Conservation (phyloP, 208 protist species). For the Phytomonas serpens region DNA sequence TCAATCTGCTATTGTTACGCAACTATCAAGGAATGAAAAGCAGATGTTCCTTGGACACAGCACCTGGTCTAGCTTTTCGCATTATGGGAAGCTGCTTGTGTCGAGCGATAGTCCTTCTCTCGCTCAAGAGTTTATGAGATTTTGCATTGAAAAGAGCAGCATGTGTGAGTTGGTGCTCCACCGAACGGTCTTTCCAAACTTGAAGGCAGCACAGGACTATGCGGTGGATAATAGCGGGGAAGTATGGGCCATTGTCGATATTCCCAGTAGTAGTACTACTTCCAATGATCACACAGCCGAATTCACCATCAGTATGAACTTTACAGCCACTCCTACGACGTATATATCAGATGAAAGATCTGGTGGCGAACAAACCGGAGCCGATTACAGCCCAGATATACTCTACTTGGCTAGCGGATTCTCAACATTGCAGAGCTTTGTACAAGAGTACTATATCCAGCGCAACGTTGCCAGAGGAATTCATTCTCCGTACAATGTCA, state of each 20-base stretch:
- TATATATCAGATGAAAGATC: constrained; percentile 22
- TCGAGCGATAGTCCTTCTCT: constrained; percentile 26
- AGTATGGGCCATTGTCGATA: constrained; percentile 70
- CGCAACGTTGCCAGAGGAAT: constrained; percentile 7
- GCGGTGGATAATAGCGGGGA: constrained; percentile 30
- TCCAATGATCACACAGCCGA: constrained; percentile 9
- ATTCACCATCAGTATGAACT: constrained; percentile 88
- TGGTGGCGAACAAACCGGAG: constrained; percentile 31
- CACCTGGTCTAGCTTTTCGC: constrained; percentile 29
- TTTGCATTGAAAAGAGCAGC: constrained; percentile 28
- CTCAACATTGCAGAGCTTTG: constrained; percentile 65
- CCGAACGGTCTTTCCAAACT: constrained; percentile 23
- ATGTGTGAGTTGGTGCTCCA: constrained; percentile 50
- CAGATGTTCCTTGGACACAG: constrained; percentile 48
- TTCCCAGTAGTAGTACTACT: constrained; percentile 20
- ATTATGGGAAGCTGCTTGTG: constrained; percentile 67
- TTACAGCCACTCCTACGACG: constrained; percentile 66
- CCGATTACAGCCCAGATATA: constrained; percentile 27
- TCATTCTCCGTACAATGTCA: background rate
- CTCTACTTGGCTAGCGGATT: constrained; percentile 78
- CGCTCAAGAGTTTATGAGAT: constrained; percentile 36
- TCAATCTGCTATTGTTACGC: constrained; percentile 35
- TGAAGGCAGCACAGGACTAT: constrained; percentile 44
- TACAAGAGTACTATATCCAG: constrained; percentile 55
- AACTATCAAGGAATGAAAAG: constrained; percentile 20